Base-by-base conservation (phyloP, 768 basidiomycete genomes). In the Lentinus brumalis region DNA sequence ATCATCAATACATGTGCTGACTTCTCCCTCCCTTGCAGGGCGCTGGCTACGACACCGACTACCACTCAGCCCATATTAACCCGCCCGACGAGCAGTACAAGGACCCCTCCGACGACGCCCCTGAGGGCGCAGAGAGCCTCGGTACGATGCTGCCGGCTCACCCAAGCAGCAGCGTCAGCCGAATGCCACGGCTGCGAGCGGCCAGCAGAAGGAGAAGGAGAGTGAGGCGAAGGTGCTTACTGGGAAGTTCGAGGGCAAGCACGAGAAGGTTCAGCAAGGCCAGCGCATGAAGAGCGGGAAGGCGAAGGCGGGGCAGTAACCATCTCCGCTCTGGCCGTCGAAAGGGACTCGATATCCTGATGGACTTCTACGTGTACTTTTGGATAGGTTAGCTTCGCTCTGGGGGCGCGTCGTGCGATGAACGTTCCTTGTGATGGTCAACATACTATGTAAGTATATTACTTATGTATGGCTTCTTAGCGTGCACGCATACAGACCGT, bases 181-280 rank as follows among this genome's bases (percentile, higher is more conserved):
- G 21, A 50, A 53, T 38, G 45, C 58, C 46, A 41, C 40, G 32
- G 61, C 21, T 18, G 46, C 44, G 42, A 41, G 38, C 16, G 38
- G 44, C n/a, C 62, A 66, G 56, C 56, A 67, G 64, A 51, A 59
- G 57, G 62, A 66, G 56, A 70, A 70, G 66, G 66, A 68, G 66
- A 70, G 69, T 50, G 71, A 72, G 64, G 71, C 71, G 59, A 69
- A 68, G 67, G 61, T 67, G 49, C 56, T 72, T 39, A 59, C 69
- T 30, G 71, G 71, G 9, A 70, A 72, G 67, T 54, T 69, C 55
- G 69, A 70, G 64, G 61, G 65, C 44, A 69, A 70, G 71, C 61
- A 56, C 31, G 68, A 67, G 55, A 72, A 70, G 67, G 69, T 70
- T 44, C 64, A 70, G 63, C 62, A 66, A 62, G 71, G 71, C 21